Base-by-base conservation (phyloP, 495 filamentous ascomycete species). In the Geopyxis carbonaria region DNA sequence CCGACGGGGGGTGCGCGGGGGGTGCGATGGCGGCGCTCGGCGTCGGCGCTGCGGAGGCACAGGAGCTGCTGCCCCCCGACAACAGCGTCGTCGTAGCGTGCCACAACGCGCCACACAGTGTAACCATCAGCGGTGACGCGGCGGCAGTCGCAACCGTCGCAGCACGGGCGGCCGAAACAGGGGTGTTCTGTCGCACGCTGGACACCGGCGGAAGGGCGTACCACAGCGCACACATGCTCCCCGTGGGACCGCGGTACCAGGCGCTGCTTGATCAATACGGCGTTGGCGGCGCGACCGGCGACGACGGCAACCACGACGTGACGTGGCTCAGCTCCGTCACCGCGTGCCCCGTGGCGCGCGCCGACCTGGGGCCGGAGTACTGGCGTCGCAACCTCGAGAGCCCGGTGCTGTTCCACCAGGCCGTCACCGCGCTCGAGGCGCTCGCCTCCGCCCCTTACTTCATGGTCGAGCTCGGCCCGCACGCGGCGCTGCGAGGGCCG, bases 391-490 rank as follows among this genome's bases (percentile, higher is more conserved):
- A 72, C 40, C 43, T 72, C 27, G 43, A 56, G 3, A 62, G 56
- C 5, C 61, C 58, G 0, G 68, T 72, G 1, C 50, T 56, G 10
- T 72, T 69, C 43, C 46, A 57, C 2, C 37, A 59, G n/a, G 65
- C 63, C 35, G 50, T 60, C 22, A 29, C 46, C 8, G 42, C 36
- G 0, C 42, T 56, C 18, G 21, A 44, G 2, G 29, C 7, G 1
- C 31, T 27, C 14, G 31, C 46, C 0, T 30, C 35, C 15, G 14
- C 25, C 15, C 30, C 38, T 13, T 29, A 54, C 40, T 46, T 60
- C 0, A 47, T 79, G 4, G 34, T 80, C 13, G 76, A 80, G 45
- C 57, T 79, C 15, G 77, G 78, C 0, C 75, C 78, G 14, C 77
- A 81, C 42, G 57, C 64, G 6, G 70, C 75, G 0, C 59, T 84